Percentiles rank a stretch among this genome's conserved stretches.
Conservation (phyloP, 306 rosid species). For the Sicyos baderoa region DNA sequence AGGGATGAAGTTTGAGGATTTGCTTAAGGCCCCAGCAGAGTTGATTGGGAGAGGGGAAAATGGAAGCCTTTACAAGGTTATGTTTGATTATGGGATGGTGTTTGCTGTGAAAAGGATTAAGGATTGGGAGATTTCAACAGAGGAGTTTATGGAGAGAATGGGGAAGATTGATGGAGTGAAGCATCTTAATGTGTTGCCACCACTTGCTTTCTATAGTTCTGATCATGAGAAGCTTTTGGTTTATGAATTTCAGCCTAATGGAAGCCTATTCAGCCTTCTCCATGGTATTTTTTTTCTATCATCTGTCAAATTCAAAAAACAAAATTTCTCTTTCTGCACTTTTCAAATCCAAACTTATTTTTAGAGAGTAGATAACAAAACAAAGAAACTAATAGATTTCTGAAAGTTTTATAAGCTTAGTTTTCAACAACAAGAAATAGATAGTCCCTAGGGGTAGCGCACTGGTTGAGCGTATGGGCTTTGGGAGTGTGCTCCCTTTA, state of each 20-base stretch:
- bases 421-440: too few relatives aligned
- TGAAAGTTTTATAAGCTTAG: too few relatives aligned
- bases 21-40: slow-evolving; percentile 75
- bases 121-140: slow-evolving; percentile 43
- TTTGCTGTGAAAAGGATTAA: slow-evolving; percentile 71
- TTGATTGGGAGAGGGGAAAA: slow-evolving; percentile 73
- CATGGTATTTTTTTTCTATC: slow-evolving; percentile 31
- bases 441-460: too few relatives aligned
- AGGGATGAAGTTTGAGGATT: slow-evolving; percentile 57
- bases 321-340: too few relatives aligned
- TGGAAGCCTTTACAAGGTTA: slow-evolving; percentile 72
- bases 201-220: slow-evolving; percentile 67
- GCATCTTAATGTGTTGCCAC: slow-evolving; percentile 46
- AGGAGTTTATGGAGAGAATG: slow-evolving; percentile 59
- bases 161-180: slow-evolving; percentile 41
- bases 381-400: too few relatives aligned
- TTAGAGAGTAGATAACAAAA: too few relatives aligned
- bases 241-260: slow-evolving; percentile 64
- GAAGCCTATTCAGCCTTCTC: slow-evolving; percentile 60
- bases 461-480: too few relatives aligned
- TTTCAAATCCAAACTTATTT: too few relatives aligned
- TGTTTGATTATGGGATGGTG: slow-evolving; percentile 36
- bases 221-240: slow-evolving; percentile 76
- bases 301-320: too few relatives aligned
- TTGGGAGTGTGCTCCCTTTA: too few relatives aligned